Evolutionary conservation across 495 filamentous ascomycete genomes (phyloP).

Genomic region (Lichenothelia convexa): DNA sequence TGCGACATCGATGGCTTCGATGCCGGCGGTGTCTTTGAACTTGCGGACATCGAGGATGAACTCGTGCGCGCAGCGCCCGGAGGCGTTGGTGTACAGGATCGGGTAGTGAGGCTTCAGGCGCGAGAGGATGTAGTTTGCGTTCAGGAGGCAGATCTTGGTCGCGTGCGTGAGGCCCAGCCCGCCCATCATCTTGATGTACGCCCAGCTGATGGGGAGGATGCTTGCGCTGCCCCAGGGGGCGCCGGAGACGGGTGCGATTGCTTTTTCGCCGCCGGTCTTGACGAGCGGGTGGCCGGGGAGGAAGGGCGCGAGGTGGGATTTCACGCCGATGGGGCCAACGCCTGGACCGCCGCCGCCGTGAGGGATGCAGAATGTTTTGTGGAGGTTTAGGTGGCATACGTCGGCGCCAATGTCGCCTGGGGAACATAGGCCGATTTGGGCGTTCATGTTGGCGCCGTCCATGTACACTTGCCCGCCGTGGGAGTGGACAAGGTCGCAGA

Average conservation of each 20-base stretch:
- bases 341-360: conserved; percentile 93
- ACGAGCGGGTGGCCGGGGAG: conserved; percentile 59
- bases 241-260: conserved; percentile 58
- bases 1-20: conserved; percentile 93
- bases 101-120: conserved; percentile 77
- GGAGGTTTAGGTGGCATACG: conserved; percentile 93
- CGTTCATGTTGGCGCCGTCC: conserved; percentile 99
- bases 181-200: conserved; percentile 97
- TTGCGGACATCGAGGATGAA: conserved; percentile 85
- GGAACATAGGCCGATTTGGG: conserved; percentile 91
- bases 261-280: conserved; percentile 42
- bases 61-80: conserved; percentile 86
- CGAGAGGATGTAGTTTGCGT: conserved; percentile 94
- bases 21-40: conserved; percentile 68
- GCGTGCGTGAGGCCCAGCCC: conserved; percentile 78
- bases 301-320: conserved; percentile 56
- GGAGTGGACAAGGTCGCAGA: conserved; percentile 67
- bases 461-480: conserved; percentile 95
- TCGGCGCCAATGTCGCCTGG: conserved; percentile 95
- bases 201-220: conserved; percentile 93
- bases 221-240: conserved; percentile 84
- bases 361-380: conserved; percentile 99
- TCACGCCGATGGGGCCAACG: conserved; percentile 90
- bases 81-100: conserved; percentile 80
- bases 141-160: conserved; percentile 84